phyloP scores from a whole-genome alignment of 2,329 filamentous ascomycete species.

The Talaromyces sp. region DNA sequence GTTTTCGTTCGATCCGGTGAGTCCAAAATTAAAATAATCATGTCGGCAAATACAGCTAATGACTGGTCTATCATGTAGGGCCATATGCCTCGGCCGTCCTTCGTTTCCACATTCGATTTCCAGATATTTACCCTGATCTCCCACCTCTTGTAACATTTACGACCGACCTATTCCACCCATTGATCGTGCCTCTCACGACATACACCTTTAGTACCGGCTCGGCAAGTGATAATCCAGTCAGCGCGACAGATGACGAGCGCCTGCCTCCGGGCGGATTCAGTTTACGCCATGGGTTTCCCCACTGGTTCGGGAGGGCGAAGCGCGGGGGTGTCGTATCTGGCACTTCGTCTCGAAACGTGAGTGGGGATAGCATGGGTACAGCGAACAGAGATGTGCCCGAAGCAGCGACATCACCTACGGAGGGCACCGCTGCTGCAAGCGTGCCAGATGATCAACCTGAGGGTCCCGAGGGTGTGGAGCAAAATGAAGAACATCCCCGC shows the following conservation, averaged over 20 bases:
- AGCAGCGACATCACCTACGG: not conserved
- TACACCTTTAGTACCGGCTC: constrained; percentile 87
- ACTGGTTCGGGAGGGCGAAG: constrained; percentile 74
- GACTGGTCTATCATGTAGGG: constrained; percentile 54
- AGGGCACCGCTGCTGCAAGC: constrained; percentile 2
- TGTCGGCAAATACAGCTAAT: not conserved
- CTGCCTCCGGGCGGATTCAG: constrained; percentile 89
- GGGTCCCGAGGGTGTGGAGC: not conserved
- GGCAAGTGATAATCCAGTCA: constrained; percentile 74
- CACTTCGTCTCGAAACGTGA: constrained; percentile 46
- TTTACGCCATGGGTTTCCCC: constrained; percentile 84
- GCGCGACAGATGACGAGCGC: constrained; percentile 78
- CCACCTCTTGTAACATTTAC: constrained; percentile 86
- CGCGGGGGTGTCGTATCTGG: constrained; percentile 43
- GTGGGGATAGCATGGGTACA: constrained; percentile 39
- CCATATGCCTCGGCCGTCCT: constrained; percentile 87
- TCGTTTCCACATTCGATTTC: constrained; percentile 88
- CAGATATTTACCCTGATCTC: constrained; percentile 73
- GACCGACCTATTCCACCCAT: constrained; percentile 92
- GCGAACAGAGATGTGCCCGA: not conserved
- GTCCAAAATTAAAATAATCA: not conserved
- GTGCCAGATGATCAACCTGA: not conserved
- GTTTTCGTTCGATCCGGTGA: constrained; percentile 87
- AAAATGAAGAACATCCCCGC: constrained; percentile 2
- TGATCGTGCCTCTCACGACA: constrained; percentile 90